phyloP scores from a whole-genome alignment of 768 basidiomycete genomes.

The Leccinum sublutescens region DNA sequence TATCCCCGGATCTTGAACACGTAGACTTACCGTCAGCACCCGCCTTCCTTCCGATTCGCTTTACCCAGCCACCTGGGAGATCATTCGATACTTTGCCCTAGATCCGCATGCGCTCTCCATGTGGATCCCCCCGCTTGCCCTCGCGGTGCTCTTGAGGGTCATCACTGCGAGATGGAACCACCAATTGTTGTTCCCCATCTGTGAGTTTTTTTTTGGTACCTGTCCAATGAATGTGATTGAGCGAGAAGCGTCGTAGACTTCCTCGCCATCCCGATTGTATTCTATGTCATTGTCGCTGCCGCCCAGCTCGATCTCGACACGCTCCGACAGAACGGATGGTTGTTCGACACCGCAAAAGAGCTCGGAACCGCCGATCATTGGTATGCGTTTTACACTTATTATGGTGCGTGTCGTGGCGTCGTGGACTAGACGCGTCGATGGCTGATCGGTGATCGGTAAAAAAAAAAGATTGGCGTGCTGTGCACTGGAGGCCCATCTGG shows the following conservation, averaged over 20 bases:
- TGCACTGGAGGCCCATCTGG: slow-evolving; percentile 68
- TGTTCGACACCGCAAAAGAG: slow-evolving; percentile 64
- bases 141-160: slow-evolving; percentile 75
- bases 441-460: slow-evolving; percentile 28
- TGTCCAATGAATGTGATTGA: not conserved
- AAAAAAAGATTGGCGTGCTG: slow-evolving; percentile 39
- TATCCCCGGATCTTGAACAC: not conserved
- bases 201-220: slow-evolving; percentile 42
- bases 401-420: slow-evolving; percentile 45
- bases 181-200: slow-evolving; percentile 88
- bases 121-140: slow-evolving; percentile 75
- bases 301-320: slow-evolving; percentile 56
- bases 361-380: slow-evolving; percentile 43
- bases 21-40: slow-evolving; percentile 48
- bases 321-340: slow-evolving; percentile 72
- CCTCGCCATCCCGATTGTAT: slow-evolving; percentile 71
- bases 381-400: slow-evolving; percentile 86
- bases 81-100: too few species aligned
- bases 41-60: slow-evolving; percentile 57
- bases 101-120: slow-evolving; percentile 67
- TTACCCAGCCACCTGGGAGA: too few species aligned
- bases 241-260: slow-evolving; percentile 52
- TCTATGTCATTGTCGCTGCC: slow-evolving; percentile 62
- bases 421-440: not conserved
- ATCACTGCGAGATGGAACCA: slow-evolving; percentile 81